phyloP scores from a whole-genome alignment of 805 yeast genomes.

The Candida railenensis region DNA sequence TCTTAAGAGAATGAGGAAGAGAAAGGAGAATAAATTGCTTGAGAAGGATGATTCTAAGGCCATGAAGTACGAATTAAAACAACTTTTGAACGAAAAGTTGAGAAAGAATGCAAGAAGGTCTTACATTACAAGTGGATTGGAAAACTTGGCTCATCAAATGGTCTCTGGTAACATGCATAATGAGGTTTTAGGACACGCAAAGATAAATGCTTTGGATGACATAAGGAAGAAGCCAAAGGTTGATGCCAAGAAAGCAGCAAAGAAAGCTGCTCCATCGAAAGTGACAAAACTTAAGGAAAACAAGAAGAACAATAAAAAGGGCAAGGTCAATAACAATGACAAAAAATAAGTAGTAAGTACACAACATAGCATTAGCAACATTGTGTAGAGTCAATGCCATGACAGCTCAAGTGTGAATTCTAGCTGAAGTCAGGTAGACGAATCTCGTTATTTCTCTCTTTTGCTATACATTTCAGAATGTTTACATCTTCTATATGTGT shows the following conservation, averaged over 20 bases:
- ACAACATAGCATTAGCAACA: slow-evolving; percentile 5
- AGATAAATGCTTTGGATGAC: slow-evolving; percentile 65
- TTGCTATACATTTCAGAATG: too few relatives aligned
- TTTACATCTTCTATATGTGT: too few relatives aligned
- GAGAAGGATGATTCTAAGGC: slow-evolving; percentile 47
- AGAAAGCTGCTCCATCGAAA: slow-evolving; percentile 4
- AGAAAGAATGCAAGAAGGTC: slow-evolving; percentile 66
- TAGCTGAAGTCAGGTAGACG: too few relatives aligned
- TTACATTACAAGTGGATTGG: slow-evolving; percentile 76
- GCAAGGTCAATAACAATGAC: slow-evolving; percentile 5
- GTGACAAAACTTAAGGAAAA: slow-evolving; percentile 3
- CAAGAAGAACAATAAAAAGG: slow-evolving; percentile 6
- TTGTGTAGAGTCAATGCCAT: slow-evolving; percentile 1
- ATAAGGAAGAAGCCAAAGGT: slow-evolving; percentile 25
- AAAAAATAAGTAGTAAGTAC: neutral
- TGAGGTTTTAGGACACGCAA: slow-evolving; percentile 67
- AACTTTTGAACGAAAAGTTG: slow-evolving; percentile 51
- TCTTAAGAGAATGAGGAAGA: slow-evolving; percentile 59
- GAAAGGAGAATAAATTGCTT: slow-evolving; percentile 39
- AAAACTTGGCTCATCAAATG: slow-evolving; percentile 75
- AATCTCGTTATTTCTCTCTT: too few relatives aligned
- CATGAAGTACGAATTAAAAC: slow-evolving; percentile 52
- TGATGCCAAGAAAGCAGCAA: slow-evolving; percentile 12
- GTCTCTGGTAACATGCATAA: slow-evolving; percentile 66
- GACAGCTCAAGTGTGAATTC: too few relatives aligned